A percentile compares a stretch with the other conserved stretches of the same genome.
Evolutionary conservation across 1,284 basidiomycete species (phyloP).

Genomic region (Sporisorium sorghi): DNA sequence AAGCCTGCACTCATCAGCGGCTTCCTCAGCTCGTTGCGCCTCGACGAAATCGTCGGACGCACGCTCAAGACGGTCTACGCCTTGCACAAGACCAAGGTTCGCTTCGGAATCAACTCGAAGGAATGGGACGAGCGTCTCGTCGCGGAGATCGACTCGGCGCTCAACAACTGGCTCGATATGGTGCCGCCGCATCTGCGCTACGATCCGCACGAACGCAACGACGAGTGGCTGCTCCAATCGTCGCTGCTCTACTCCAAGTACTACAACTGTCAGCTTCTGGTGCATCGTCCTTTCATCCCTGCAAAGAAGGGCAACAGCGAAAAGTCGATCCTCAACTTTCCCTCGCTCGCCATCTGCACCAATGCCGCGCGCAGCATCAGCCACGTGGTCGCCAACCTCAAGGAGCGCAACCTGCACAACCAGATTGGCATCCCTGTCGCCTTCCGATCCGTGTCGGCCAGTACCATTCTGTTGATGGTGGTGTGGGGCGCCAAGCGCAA

Average conservation of each 20-base stretch:
- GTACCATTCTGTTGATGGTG: conserved; percentile 55
- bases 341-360: conserved; percentile 64
- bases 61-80: conserved; percentile 64
- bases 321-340: conserved; percentile 59
- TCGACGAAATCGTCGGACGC: conserved; percentile 59
- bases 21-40: conserved; percentile 51
- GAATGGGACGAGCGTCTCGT: conserved; percentile 62
- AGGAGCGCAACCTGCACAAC: conserved; percentile 39
- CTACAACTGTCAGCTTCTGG: conserved; percentile 60
- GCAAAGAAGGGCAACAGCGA: conserved; percentile 41
- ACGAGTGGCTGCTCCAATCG: conserved; percentile 56
- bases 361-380: conserved; percentile 61
- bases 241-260: conserved; percentile 55
- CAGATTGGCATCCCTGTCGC: conserved; percentile 25
- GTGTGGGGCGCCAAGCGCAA: conserved; percentile 56
- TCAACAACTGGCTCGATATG: conserved; percentile 62
- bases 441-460: conserved; percentile 40
- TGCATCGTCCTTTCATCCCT: conserved; percentile 65
- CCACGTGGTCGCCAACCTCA: conserved; percentile 52
- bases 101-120: conserved; percentile 53
- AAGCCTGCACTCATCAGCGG: conserved; percentile 45
- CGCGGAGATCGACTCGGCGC: conserved; percentile 62
- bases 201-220: conserved; percentile 52
- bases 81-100: conserved; percentile 56
- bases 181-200: conserved; percentile 59